Evolutionary conservation across 306 rosid genomes (phyloP).

Genomic region (Casuarina glauca): DNA sequence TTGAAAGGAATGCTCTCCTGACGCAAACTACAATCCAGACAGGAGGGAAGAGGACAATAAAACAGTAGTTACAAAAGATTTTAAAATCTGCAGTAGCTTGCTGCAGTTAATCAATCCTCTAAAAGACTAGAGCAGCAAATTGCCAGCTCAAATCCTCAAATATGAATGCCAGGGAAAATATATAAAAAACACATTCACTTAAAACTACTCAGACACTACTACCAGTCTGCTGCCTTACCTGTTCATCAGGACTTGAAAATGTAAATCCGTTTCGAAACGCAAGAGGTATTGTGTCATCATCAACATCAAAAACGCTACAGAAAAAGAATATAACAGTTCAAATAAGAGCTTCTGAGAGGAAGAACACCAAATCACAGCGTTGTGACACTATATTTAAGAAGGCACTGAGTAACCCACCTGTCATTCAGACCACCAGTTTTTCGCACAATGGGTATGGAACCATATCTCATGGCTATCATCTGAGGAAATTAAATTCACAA

Average conservation of each 20-base stretch:
- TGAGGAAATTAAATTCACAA: slow-evolving; percentile 34
- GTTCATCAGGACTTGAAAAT: slow-evolving; percentile 72
- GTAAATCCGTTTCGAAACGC: slow-evolving; percentile 81
- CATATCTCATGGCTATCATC: slow-evolving; percentile 99
- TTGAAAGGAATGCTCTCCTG: background rate
- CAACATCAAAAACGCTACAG: slow-evolving; percentile 86
- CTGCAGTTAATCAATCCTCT: background rate
- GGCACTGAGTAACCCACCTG: slow-evolving; percentile 52
- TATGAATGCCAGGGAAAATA: background rate
- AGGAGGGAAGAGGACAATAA: slow-evolving; percentile 11
- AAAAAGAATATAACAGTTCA: slow-evolving; percentile 18
- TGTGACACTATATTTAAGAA: slow-evolving; percentile 11
- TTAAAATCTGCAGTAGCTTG: background rate
- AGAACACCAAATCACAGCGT: slow-evolving; percentile 8
- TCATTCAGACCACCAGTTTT: slow-evolving; percentile 97
- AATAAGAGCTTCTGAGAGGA: slow-evolving; percentile 3
- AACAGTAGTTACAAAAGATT: slow-evolving; percentile 15
- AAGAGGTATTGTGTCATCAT: slow-evolving; percentile 71
- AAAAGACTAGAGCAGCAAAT: background rate
- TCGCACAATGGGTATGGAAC: slow-evolving; percentile 84
- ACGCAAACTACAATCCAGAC: slow-evolving; percentile 13
- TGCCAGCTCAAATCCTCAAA: slow-evolving; percentile 5
- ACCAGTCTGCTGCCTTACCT: slow-evolving; percentile 43
- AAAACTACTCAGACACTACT: background rate
- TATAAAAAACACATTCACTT: background rate